Base-by-base conservation (phyloP, 176 grass and related monocot genomes). In the Zoysia pacifica region DNA sequence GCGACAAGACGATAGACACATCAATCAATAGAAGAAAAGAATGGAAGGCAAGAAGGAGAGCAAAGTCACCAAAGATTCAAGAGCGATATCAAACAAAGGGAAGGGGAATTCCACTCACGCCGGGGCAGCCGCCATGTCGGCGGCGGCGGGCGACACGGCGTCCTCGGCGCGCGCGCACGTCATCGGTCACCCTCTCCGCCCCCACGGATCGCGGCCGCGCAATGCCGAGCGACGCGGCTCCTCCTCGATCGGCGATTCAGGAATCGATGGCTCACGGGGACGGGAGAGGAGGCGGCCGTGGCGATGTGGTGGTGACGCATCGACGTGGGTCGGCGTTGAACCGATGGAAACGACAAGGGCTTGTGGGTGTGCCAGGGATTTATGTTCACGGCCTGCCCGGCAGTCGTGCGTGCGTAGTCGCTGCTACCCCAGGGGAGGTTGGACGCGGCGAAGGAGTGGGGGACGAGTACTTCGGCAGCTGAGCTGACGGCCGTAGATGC, bases 121-220 rank as follows among this genome's bases (percentile, higher is more conserved):
- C 13, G 60, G 4, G 42, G 82, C 77, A 11, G 65, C 43, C 40
- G 82, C 48, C 77, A 66, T 47, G 18, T 60, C 71, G 79, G 70
- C 87, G 74, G 14, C 81, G 45, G 14, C 79, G 64, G 77, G 66
- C 0, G 67, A 69, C 43, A 89, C 38, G 58, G 87, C 87, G 73
- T 85, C 87, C 78, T 67, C 87, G 43, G 87, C 78, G 61, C 83
- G 73, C 67, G 79, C 79, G 39, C 78, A 86, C 73, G 68, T 79
- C 87, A 85, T 81, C 66, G 43, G 47, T 35, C 56, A 36, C n/a
- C 5, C 51, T 40, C 51, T 56, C 37, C 51, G 1, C 51, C 49
- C 51, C 19, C 8, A n/a, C 16, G 38, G 40, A 66, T 43, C 64
- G 39, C 15, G 38, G 4, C 11, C 49, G 18, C 64, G 44, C 64